Conservation (phyloP, 2,329 filamentous ascomycete species). For the Ophiostoma sp. region DNA sequence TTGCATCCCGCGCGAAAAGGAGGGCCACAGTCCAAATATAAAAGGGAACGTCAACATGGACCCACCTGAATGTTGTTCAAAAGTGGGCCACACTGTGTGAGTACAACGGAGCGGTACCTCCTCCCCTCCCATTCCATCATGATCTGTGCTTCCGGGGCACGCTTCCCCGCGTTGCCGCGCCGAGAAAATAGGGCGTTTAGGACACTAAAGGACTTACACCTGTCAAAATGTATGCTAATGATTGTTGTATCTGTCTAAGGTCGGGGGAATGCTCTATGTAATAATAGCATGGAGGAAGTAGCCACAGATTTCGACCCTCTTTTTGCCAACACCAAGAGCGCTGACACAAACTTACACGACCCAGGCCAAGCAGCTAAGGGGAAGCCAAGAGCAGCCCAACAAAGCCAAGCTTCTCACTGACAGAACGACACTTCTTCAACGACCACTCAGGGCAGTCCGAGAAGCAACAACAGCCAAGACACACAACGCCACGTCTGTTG, state of each 20-base stretch:
- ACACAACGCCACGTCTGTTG: not conserved
- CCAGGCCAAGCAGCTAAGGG: not conserved
- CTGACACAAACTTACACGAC: not conserved
- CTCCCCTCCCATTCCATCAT: not conserved
- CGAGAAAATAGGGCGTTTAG: not conserved
- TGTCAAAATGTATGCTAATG: no score
- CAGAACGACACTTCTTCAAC: not conserved
- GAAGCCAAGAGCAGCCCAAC: not conserved
- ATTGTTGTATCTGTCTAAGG: no score
- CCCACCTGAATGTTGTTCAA: not conserved
- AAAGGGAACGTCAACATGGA: not conserved
- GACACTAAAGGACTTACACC: not conserved
- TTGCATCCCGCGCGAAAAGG: not conserved
- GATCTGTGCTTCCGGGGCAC: not conserved
- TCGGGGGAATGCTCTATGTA: no score
- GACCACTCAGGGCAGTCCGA: not conserved
- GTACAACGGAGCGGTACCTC: slow-evolving; percentile 2
- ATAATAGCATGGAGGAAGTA: no score
- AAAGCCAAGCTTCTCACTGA: slow-evolving; percentile 2
- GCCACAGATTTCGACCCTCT: no score
- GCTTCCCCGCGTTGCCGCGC: not conserved
- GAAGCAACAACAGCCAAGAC: not conserved
- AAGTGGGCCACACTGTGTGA: slow-evolving; percentile 3
- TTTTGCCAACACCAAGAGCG: no score
- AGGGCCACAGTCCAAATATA: not conserved